phyloP scores from a whole-genome alignment of 352 stramenopile genomes.

The Globisporangium ultimum region DNA sequence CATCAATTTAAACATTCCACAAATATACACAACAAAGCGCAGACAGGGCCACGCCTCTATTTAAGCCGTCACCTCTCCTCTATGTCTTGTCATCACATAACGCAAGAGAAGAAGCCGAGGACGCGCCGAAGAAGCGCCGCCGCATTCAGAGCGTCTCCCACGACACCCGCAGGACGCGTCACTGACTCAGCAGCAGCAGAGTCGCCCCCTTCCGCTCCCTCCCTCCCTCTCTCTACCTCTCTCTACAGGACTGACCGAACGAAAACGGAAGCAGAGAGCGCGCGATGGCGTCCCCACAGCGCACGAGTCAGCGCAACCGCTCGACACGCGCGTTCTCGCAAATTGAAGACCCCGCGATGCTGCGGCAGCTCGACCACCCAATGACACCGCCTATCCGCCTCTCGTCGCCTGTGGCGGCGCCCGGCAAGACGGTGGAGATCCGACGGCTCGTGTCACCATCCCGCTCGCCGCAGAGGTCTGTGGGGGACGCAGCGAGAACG shows the following conservation, averaged over 20 bases:
- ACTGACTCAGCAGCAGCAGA: too few relatives aligned
- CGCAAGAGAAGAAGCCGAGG: too few relatives aligned
- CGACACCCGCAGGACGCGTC: too few relatives aligned
- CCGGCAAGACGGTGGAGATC: conserved; percentile 59
- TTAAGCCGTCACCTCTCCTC: too few relatives aligned
- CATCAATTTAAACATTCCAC: too few relatives aligned
- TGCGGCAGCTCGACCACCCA: conserved; percentile 23
- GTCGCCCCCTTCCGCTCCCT: too few relatives aligned
- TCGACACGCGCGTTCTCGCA: conserved; percentile 61
- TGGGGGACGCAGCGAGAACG: background rate
- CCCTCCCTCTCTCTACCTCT: background rate
- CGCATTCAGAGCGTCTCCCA: too few relatives aligned
- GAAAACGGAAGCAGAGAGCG: too few relatives aligned
- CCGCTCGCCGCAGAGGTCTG: conserved; percentile 11
- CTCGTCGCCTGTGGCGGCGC: conserved; percentile 10
- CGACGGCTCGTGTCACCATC: conserved; percentile 48
- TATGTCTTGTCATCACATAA: too few relatives aligned
- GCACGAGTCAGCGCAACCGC: conserved; percentile 19
- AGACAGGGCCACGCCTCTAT: too few relatives aligned
- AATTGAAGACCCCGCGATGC: conserved; percentile 44
- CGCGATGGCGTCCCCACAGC: conserved; percentile 2
- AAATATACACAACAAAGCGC: too few relatives aligned
- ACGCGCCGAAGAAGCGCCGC: too few relatives aligned
- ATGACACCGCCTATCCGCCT: conserved; percentile 12
- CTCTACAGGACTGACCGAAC: background rate